Base-by-base conservation (phyloP, 176 grass and related monocot species). In the Alloteropsis semialata region DNA sequence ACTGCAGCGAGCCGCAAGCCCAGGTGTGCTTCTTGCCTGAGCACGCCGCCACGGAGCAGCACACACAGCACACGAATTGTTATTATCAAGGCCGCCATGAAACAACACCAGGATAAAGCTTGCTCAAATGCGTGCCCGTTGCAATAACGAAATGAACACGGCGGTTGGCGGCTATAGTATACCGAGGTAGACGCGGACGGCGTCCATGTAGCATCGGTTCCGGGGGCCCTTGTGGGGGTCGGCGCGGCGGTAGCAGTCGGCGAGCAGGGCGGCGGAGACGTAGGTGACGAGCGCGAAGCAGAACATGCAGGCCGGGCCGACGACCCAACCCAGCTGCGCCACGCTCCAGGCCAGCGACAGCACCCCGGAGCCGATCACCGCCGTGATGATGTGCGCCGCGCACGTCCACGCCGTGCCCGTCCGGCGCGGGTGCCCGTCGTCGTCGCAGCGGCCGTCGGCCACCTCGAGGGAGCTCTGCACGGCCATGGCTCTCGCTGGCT, bases 331-430 rank as follows among this genome's bases (percentile, higher is more conserved):
- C 34, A 98, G 96, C 89, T 96, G 85, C 55, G 90, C 89, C 66
- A 95, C 89, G 21, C 87, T 86, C 96, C 96, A 98, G 0, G 96
- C 93, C 78, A 98, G 84, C 6, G 96, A 95, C 79, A 98, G 84
- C 69, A 95, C 92, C 9, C 96, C 96, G 48, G 95, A 90, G 14
- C 95, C 92, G 12, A 98, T 91, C 41, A 98, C 95, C 50, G 86
- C 95, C 61, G 95, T 98, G 80, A 95, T 93, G 71, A 98, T 87
- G 81, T 98, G 92, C 49, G 95, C 85, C 81, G 81, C 84, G 60
- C 90, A 90, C 72, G 90, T 95, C 96, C 88, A 93, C 25, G 51
- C 24, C 2, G 84, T 93, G 77, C 88, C 83, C 29, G 78, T 77
- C 46, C 88, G 78, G 5, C 45, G 54, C 15, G 78, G 77, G 72